Percentiles rank a stretch among this genome's conserved stretches.
Evolutionary conservation across 2,329 filamentous ascomycete genomes (phyloP).

Genomic region (Akanthomyces uredinophilus): DNA sequence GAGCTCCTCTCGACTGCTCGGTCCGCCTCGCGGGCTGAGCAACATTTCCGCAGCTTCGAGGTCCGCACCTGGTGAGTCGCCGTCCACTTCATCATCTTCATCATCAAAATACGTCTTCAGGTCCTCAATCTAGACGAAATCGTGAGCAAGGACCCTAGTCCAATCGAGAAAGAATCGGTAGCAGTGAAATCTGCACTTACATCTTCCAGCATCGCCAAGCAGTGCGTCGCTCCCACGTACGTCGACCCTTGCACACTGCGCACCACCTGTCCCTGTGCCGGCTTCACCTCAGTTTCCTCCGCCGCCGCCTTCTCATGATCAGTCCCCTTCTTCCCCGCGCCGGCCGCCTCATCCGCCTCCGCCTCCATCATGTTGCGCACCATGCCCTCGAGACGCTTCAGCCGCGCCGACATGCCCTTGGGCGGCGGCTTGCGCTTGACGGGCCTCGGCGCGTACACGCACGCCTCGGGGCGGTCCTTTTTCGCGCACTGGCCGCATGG

Average conservation of each 20-base stretch:
- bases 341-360: conserved; percentile 22
- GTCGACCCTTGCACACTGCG: conserved; percentile 38
- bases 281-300: conserved; percentile 19
- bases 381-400: conserved; percentile 53
- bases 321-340: background rate
- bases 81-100: conserved; percentile 32
- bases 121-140: conserved; percentile 46
- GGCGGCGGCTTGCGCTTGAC: conserved; percentile 35
- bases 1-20: conserved; percentile 41
- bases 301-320: background rate
- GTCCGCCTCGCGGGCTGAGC: conserved; percentile 34
- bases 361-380: conserved; percentile 50
- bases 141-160: conserved; percentile 13
- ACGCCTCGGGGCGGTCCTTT: conserved; percentile 41
- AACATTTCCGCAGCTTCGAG: conserved; percentile 38
- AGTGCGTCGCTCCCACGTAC: conserved; percentile 56
- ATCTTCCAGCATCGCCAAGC: conserved; percentile 56
- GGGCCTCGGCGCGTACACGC: conserved; percentile 45
- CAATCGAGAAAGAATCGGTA: background rate
- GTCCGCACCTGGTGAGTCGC: conserved; percentile 29
- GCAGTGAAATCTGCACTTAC: conserved; percentile 30
- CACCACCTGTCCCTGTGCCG: conserved; percentile 38
- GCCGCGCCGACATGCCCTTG: conserved; percentile 48
- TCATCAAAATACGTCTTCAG: conserved; percentile 54
- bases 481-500: conserved; percentile 51